Evolutionary conservation across 2,329 filamentous ascomycete genomes (phyloP).

Genomic region (Apiospora pterosperma): DNA sequence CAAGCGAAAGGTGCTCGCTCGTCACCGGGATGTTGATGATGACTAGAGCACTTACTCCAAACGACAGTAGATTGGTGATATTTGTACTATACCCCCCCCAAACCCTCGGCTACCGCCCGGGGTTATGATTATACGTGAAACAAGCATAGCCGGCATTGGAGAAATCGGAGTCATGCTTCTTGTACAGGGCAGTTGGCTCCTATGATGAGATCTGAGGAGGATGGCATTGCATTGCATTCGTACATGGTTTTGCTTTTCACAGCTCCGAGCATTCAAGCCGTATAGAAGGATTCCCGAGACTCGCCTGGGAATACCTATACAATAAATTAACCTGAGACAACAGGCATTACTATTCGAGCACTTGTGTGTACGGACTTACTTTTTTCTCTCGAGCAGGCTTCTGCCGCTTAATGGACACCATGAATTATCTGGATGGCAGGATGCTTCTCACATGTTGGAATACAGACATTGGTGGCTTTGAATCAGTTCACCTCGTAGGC

Average conservation of each 20-base stretch:
- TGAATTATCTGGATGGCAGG: not conserved
- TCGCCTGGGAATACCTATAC: not conserved
- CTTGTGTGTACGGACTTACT: not conserved
- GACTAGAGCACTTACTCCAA: conserved; percentile 38
- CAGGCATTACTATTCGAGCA: not conserved
- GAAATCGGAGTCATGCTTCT: conserved; percentile 4
- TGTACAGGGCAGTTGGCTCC: not conserved
- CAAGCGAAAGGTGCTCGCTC: conserved; percentile 68
- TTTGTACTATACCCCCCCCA: conserved; percentile 3
- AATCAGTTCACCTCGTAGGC: too few relatives aligned
- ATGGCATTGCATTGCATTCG: not conserved
- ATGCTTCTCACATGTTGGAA: not conserved
- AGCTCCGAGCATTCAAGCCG: not conserved
- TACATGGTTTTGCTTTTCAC: not conserved
- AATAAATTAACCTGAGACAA: not conserved
- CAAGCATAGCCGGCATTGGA: conserved; percentile 4
- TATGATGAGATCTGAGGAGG: not conserved
- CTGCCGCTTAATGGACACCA: not conserved
- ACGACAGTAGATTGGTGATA: not conserved
- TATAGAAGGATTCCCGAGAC: not conserved
- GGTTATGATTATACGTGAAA: not conserved
- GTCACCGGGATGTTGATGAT: conserved; percentile 63
- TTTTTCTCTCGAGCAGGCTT: not conserved
- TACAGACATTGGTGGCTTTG: not conserved
- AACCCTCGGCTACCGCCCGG: not conserved